These are phyloP conservation scores for Verticillium isaacii DNA, from an alignment of 2,329 filamentous ascomycete genomes.

Conservation along the genomic window DNA sequence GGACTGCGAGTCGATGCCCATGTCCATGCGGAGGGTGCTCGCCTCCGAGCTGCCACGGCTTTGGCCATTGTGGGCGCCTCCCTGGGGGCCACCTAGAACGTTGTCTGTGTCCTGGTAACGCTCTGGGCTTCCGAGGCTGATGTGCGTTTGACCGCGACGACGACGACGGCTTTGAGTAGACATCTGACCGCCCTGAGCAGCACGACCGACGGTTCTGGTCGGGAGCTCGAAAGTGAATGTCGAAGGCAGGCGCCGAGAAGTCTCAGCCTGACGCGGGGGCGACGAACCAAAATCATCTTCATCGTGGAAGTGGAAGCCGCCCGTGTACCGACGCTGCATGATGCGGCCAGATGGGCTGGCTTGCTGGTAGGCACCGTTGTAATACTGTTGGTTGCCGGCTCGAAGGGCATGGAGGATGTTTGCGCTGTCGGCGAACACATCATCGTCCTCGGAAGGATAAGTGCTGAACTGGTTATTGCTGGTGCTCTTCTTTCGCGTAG, in stretches of 20 bases:
- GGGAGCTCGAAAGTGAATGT: not conserved
- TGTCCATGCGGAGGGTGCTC: not conserved
- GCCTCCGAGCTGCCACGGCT: not conserved
- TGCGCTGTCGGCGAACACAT: too few relatives aligned
- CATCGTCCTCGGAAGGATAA: not conserved
- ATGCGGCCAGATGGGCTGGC: not conserved
- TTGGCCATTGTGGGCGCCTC: not conserved
- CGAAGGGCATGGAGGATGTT: not conserved
- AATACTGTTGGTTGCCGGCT: not conserved
- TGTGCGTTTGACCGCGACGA: not conserved
- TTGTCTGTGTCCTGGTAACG: too few relatives aligned
- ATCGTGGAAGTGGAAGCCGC: not conserved
- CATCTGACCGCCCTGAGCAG: not conserved
- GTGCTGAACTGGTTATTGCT: not conserved
- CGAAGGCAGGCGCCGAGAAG: not conserved
- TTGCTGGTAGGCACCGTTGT: not conserved
- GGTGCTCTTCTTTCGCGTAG: not conserved
- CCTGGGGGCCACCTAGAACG: not conserved
- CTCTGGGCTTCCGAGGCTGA: not conserved
- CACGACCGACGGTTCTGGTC: not conserved
- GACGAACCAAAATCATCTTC: not conserved
- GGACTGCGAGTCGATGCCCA: not conserved
- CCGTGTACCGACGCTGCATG: not conserved
- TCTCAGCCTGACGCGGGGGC: not conserved
- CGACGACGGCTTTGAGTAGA: not conserved